These are phyloP conservation scores for Casuarina equisetifolia DNA, from an alignment of 306 rosid genomes.

Conservation along the genomic window DNA sequence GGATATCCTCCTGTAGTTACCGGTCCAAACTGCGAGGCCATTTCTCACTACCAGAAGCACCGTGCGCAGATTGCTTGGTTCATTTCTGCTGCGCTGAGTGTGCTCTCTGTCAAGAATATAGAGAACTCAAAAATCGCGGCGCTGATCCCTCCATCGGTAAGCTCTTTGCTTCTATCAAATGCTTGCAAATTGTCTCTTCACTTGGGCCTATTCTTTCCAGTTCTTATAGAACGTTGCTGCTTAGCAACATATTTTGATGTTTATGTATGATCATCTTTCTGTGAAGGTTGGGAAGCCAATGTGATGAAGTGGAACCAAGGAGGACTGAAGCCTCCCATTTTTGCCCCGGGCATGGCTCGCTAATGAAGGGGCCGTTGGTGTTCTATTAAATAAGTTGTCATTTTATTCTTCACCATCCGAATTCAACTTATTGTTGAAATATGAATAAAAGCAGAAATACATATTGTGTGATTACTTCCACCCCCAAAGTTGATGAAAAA, in stretches of 20 bases:
- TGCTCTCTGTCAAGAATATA: conserved; percentile 29
- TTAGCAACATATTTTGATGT: neutral
- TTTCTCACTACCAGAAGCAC: conserved; percentile 35
- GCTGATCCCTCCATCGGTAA: conserved; percentile 34
- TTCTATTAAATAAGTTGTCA: neutral
- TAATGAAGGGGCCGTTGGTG: neutral
- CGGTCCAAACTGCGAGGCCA: conserved; percentile 28
- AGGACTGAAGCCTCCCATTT: conserved; percentile 23
- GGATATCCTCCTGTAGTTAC: conserved; percentile 16
- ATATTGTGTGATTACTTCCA: too few relatives aligned
- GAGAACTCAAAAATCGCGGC: conserved; percentile 31
- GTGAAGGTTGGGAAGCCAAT: conserved; percentile 33
- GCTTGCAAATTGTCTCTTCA: neutral
- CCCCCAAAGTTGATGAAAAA: too few relatives aligned
- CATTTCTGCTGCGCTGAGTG: conserved; percentile 29
- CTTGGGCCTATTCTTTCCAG: too few relatives aligned
- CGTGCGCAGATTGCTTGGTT: conserved; percentile 16
- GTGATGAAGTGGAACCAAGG: conserved; percentile 29
- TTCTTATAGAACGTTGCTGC: neutral
- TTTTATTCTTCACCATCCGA: too few relatives aligned
- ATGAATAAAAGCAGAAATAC: too few relatives aligned
- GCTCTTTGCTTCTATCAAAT: neutral
- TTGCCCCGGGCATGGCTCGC: conserved; percentile 22
- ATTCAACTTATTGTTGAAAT: too few relatives aligned
- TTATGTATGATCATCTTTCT: neutral